Evolutionary conservation across 2,329 filamentous ascomycete species (phyloP).

Genomic region (Aspergillus oerlinghausenensis): DNA sequence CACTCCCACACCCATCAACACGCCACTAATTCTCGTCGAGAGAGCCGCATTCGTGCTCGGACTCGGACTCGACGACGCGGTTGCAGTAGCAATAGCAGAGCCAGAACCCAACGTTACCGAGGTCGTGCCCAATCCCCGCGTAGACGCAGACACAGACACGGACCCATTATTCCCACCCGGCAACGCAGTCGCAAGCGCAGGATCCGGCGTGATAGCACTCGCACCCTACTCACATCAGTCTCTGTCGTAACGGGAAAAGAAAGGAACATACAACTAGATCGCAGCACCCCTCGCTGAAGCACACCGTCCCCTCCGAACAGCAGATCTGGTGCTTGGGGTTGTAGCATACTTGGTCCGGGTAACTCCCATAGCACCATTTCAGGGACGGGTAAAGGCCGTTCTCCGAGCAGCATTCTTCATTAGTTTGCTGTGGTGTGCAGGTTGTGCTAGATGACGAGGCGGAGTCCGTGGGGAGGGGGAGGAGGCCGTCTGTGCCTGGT

Average conservation of each 20-base stretch:
- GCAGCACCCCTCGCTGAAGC: constrained; percentile 3
- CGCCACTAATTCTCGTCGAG: not conserved
- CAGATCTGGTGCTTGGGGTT: not conserved
- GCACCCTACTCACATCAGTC: not conserved
- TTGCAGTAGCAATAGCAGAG: not conserved
- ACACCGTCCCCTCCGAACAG: constrained; percentile 7
- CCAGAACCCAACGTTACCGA: not conserved
- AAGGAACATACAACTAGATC: constrained; percentile 3
- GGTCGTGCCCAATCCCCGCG: not conserved
- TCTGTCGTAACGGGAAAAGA: too few relatives aligned
- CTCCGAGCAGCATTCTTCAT: constrained; percentile 3
- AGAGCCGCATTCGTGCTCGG: not conserved
- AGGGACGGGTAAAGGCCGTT: not conserved
- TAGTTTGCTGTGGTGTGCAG: not conserved
- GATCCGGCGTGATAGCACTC: not conserved
- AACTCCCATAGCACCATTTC: constrained; percentile 3
- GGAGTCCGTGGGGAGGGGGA: not conserved
- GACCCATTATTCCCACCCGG: not conserved
- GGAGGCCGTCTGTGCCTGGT: not conserved
- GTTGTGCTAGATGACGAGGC: not conserved
- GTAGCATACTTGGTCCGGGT: not conserved
- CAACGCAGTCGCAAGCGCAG: not conserved
- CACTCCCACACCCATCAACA: not conserved
- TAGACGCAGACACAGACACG: not conserved
- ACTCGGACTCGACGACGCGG: not conserved